Base-by-base conservation (phyloP, 179 eudicot species). In the Dionaea muscipula region DNA sequence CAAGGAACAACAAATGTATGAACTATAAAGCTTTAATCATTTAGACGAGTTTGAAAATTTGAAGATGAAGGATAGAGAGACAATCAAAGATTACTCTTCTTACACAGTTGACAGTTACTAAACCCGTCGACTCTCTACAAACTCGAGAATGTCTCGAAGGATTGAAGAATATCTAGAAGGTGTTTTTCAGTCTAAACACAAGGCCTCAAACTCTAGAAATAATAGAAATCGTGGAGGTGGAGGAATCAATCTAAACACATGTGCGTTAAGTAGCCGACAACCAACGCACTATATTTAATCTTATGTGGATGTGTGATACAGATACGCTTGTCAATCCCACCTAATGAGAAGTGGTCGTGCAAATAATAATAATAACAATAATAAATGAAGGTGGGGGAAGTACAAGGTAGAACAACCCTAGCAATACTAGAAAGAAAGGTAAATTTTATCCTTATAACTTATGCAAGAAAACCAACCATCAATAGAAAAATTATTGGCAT, bases 41-140 rank as follows among this genome's bases (percentile, higher is more conserved):
- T 62, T 26, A 45, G 38, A 58, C 52, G 61, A 41, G 14, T 67
- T 67, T 31, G 66, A 67, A 16, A 63, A 55, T 19, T 11, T 55
- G 16, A 59, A 56, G 40, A 60, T 56, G 70, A 41, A 52, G 27
- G 61, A 25, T 13, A 20, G 33, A 0, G 43, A 61, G 51, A 22
- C 20, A 6, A 23, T 56, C 17, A 49, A 60, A 21, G 53, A 13
- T 0, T 71, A 44, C 28, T 43, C 51, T 48, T 51, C 39, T 56
- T 2, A 1, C 22, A 15, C 35, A 1, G 0, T 28, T 56, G 9
- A 15, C 51, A 1, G 19, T 43, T 18, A 25, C 25, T 19, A 40
- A 57, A 15, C n/a, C 26, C 1, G 27, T 57, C 3, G 41, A 25
- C 14, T 44, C 52, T 9, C 41, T 57, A 6, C 41, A 45, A 44